Evolutionary conservation across 768 basidiomycete genomes (phyloP), one percentile per base, ranked within the genome.

Genomic region (Tulasnella sp.): DNA sequence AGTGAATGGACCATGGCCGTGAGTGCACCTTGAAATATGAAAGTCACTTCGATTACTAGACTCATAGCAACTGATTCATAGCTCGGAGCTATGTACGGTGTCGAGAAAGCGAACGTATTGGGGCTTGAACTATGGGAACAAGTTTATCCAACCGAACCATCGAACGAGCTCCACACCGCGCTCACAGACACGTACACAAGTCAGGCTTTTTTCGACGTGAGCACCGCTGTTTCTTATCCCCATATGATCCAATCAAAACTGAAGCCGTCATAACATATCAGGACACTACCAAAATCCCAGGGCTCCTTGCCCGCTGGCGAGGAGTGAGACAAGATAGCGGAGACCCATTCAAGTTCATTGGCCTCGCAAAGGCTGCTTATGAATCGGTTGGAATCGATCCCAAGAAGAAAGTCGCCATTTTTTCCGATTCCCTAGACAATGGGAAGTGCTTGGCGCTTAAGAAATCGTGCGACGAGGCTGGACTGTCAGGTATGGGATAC

Each of bases 141-240:
- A 49, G 82, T 86, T 43, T 85, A 87, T 65, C 72, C 74, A 3
- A 70, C 65, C 60, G 61, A 61, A 70, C 51, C 73, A 72, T 63
- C 80, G 68, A 64, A 73, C 30, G 61, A 67, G 21, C 63, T 68
- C 60, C 78, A 85, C 56, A 80, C 90, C 60, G 91, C 93, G 19
- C 74, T 97, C 32, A 96, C 96, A 13, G 96, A 99, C 72, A 99
- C 96, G 0, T 98, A 96, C 71, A 88, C 93, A 4, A 89, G 88
- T 1, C 72, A 79, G 30, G 83, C 80, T 0, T 98, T 97, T 73
- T 93, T 91, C 75, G 78, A 81, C 73, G 92, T 80, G 68, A 24
- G 66, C 13, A 59, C 43, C 17, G 15, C 27, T 32, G 21, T 17
- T 15, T 21, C 5, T 53, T n/a, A 56, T 1, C 32, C 42, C n/a